Evolutionary conservation across 2,329 filamentous ascomycete genomes (phyloP).

Genomic region (Claviceps africana): DNA sequence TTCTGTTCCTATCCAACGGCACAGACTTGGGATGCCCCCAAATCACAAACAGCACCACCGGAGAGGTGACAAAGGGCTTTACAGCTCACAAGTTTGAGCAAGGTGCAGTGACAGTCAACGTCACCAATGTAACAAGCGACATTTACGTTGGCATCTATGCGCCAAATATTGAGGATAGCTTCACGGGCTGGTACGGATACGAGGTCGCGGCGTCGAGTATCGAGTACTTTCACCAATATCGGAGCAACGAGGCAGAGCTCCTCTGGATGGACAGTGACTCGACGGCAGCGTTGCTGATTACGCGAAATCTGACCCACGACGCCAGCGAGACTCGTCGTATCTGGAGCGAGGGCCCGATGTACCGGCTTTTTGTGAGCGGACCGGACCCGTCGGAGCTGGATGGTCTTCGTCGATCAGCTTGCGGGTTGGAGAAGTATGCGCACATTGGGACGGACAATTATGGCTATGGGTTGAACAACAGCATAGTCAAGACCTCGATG

Average conservation of each 20-base stretch:
- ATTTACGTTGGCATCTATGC: conserved; percentile 68
- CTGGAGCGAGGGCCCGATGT: conserved; percentile 43
- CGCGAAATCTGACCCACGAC: conserved; percentile 53
- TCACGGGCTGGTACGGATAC: conserved; percentile 59
- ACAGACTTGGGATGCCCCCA: conserved; percentile 17
- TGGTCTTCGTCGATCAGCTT: conserved; percentile 69
- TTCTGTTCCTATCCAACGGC: conserved; percentile 58
- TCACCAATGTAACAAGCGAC: conserved; percentile 45
- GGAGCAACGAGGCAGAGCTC: conserved; percentile 35
- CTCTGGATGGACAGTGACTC: conserved; percentile 78
- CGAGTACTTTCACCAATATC: conserved; percentile 55
- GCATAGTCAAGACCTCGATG: conserved; percentile 45
- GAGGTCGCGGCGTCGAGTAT: conserved; percentile 75
- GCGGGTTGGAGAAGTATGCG: conserved; percentile 57
- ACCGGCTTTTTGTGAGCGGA: conserved; percentile 63
- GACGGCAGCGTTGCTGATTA: conserved; percentile 63
- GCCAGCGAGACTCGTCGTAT: conserved; percentile 39
- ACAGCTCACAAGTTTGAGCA: conserved; percentile 35
- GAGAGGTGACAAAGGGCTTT: conserved; percentile 17
- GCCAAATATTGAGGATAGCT: conserved; percentile 45
- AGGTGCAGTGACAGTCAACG: conserved; percentile 53
- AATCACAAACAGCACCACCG: conserved; percentile 10
- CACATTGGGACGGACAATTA: conserved; percentile 43
- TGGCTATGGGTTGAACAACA: conserved; percentile 14
- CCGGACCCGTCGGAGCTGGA: conserved; percentile 42